phyloP scores from a whole-genome alignment of 257 asterid species.

The Nicotiana tabacum region DNA sequence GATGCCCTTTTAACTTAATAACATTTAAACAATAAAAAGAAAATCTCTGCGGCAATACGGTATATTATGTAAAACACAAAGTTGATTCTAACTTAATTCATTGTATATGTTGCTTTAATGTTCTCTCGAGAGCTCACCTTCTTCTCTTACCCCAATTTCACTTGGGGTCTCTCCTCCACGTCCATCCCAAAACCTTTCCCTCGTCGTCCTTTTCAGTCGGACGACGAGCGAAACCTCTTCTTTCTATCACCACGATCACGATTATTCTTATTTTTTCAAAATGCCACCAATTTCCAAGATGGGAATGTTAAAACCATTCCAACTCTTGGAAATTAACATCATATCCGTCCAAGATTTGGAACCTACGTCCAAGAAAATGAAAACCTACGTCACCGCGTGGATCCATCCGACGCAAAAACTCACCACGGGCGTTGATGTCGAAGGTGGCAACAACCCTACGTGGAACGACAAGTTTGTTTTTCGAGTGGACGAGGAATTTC shows the following conservation, averaged over 20 bases:
- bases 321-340: conserved; percentile 75
- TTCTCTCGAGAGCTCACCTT: conserved; percentile 20
- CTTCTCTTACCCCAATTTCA: not conserved
- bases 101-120: conserved; percentile 21
- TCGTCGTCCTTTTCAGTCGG: conserved; percentile 39
- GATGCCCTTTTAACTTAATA: not conserved
- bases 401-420: conserved; percentile 62
- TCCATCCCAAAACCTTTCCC: conserved; percentile 20
- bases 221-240: conserved; percentile 31
- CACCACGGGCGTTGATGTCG: conserved; percentile 50
- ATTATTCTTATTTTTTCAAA: not conserved
- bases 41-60: not conserved
- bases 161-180: conserved; percentile 13
- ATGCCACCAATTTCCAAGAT: conserved; percentile 8
- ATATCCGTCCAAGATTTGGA: conserved; percentile 92
- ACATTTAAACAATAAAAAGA: not conserved
- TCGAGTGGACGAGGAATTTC: conserved; percentile 80
- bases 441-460: conserved; percentile 65
- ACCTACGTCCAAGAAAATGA: conserved; percentile 67
- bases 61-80: not conserved
- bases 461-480: conserved; percentile 98
- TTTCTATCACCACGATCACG: not conserved
- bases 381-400: conserved; percentile 81
- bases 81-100: not conserved
- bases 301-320: conserved; percentile 55